Conservation (phyloP, 2,329 filamentous ascomycete species). For the Sporothrix mexicana region DNA sequence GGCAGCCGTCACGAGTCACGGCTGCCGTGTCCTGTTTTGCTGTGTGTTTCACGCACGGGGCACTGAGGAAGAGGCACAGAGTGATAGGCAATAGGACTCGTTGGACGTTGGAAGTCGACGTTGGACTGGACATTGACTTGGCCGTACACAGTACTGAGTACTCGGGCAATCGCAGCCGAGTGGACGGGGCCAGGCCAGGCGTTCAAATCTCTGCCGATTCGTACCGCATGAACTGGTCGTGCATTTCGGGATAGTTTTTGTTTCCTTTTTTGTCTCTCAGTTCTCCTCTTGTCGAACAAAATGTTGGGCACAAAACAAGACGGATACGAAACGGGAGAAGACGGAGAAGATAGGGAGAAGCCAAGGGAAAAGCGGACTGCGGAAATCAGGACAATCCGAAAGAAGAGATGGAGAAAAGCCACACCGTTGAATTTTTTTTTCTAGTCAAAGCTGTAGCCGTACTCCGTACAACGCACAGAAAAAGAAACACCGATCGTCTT, state of each 20-base stretch:
- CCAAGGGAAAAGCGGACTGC: not conserved
- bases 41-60: conserved; percentile 23
- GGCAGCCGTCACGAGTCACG: not conserved
- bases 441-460: too few species aligned
- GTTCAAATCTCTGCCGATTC: not conserved
- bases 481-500: conserved; percentile 10
- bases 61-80: not conserved
- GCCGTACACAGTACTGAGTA: too few species aligned
- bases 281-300: not conserved
- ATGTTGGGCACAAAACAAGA: conserved; percentile 12
- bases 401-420: not conserved
- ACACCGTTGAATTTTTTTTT: not conserved
- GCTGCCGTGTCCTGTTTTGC: conserved; percentile 9
- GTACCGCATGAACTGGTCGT: conserved; percentile 1
- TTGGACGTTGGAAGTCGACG: too few species aligned
- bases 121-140: not conserved
- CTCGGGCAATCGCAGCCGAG: conserved; percentile 22
- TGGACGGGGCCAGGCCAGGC: not conserved
- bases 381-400: not conserved
- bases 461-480: not conserved
- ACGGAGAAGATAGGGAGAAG: not conserved
- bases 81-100: too few species aligned
- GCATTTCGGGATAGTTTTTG: not conserved
- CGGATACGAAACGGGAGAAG: conserved; percentile 18
- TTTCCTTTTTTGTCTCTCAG: not conserved